These are phyloP conservation scores for Ganoderma meredithae DNA, from an alignment of 1,284 basidiomycete species.

Conservation along the genomic window DNA sequence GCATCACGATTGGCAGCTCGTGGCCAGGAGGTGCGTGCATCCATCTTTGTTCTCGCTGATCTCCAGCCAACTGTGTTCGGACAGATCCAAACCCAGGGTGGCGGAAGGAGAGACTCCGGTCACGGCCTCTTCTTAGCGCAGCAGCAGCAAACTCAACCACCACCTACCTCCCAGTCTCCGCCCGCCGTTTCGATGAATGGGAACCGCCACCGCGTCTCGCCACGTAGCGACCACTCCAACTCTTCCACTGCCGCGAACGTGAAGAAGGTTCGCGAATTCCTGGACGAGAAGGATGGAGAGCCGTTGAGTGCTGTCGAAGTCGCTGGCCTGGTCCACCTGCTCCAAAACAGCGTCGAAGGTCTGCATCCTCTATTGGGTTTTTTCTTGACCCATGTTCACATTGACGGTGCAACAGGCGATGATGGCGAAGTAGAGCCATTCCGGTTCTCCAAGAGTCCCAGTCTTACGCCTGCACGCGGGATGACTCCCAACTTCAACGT, in stretches of 20 bases:
- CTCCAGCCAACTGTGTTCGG: neutral
- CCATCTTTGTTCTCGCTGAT: neutral
- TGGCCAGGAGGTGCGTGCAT: conserved; percentile 26
- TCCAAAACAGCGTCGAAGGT: conserved; percentile 53
- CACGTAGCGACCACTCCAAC: conserved; percentile 29
- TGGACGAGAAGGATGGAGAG: conserved; percentile 33
- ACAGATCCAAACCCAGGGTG: neutral
- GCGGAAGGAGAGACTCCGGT: conserved; percentile 1
- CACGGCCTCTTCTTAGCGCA: neutral
- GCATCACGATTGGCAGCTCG: conserved; percentile 23
- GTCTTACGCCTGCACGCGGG: conserved; percentile 50
- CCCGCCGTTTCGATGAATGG: conserved; percentile 25
- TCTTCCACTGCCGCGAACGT: conserved; percentile 25
- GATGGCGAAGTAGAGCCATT: conserved; percentile 57
- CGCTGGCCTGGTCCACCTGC: conserved; percentile 60
- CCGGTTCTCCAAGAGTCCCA: conserved; percentile 59
- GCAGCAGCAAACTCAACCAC: conserved; percentile 15
- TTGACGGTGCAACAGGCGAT: conserved; percentile 23
- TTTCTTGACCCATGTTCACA: neutral
- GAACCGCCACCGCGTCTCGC: conserved; percentile 26
- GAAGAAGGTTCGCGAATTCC: conserved; percentile 35
- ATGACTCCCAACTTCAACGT: conserved; percentile 47
- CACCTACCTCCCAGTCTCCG: conserved; percentile 20
- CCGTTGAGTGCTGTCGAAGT: conserved; percentile 52
- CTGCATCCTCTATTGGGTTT: conserved; percentile 1